Conservation (phyloP, 1,139 yeast species). For the Ogataea hybrid region DNA sequence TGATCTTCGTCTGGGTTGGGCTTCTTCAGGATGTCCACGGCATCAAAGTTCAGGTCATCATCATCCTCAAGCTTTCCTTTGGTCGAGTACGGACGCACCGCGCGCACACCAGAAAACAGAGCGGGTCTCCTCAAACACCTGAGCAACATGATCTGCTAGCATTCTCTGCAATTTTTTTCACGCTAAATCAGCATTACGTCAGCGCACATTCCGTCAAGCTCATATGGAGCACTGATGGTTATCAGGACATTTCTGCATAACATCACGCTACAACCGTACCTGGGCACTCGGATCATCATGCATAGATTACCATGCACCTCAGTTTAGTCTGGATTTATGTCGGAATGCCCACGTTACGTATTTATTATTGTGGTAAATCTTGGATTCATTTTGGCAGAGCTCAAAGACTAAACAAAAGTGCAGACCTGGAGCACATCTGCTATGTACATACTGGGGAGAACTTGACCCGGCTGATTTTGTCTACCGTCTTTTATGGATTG, state of each 20-base stretch:
- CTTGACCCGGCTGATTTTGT: too few relatives aligned
- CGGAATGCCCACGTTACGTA: too few relatives aligned
- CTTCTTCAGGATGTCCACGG: conserved; percentile 6
- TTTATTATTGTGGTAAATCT: background rate
- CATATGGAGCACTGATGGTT: too few relatives aligned
- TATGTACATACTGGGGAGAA: background rate
- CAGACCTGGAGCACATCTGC: background rate
- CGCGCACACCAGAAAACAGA: background rate
- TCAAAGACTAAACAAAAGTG: too few relatives aligned
- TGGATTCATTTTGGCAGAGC: background rate
- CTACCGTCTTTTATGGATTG: conserved; percentile 4
- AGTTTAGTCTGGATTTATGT: too few relatives aligned
- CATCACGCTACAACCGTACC: too few relatives aligned
- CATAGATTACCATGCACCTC: too few relatives aligned
- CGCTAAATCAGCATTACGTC: background rate
- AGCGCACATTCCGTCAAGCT: background rate
- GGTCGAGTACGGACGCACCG: conserved; percentile 3
- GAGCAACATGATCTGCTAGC: background rate
- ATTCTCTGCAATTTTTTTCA: background rate
- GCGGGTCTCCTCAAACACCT: background rate
- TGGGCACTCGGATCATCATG: too few relatives aligned
- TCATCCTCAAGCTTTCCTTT: conserved; percentile 26
- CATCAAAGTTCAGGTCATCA: conserved; percentile 21
- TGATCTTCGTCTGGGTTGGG: background rate
- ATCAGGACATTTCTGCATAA: background rate